Conservation (phyloP, 2,329 filamentous ascomycete species). For the Talaromyces sp. region DNA sequence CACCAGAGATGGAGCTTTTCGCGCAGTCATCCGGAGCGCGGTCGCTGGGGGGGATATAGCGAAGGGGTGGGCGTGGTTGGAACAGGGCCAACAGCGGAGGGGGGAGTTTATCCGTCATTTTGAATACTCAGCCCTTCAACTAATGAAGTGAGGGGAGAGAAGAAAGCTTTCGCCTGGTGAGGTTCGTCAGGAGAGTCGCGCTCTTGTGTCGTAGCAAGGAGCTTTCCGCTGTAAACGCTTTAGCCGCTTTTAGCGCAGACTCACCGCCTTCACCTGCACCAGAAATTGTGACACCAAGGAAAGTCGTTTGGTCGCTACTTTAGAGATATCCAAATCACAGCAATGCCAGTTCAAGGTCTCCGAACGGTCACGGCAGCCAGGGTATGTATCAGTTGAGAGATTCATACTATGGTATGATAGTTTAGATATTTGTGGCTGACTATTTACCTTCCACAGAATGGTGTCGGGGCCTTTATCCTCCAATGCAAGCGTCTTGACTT, state of each 20-base stretch:
- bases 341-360: constrained; percentile 53
- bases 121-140: constrained; percentile 27
- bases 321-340: constrained; percentile 12
- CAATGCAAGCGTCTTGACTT: constrained; percentile 96
- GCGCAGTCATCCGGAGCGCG: constrained; percentile 79
- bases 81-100: constrained; percentile 92
- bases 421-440: constrained; percentile 3
- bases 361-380: constrained; percentile 59
- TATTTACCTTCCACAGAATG: constrained; percentile 66
- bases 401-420: constrained; percentile 4
- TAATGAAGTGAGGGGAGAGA: constrained; percentile 19
- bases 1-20: constrained; percentile 71
- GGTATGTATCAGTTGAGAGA: constrained; percentile 43
- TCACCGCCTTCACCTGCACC: constrained; percentile 16
- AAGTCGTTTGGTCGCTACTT: constrained; percentile 13
- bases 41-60: constrained; percentile 83
- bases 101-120: constrained; percentile 95
- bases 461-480: constrained; percentile 92
- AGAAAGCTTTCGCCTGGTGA: constrained; percentile 20
- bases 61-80: constrained; percentile 86
- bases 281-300: constrained; percentile 29
- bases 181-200: constrained; percentile 23
- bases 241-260: constrained; percentile 26
- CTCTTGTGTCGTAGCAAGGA: constrained; percentile 21
- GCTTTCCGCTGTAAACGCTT: constrained; percentile 21